A percentile compares a stretch with the other conserved stretches of the same genome.
Conservation (phyloP, 1,284 basidiomycete species). For the Rhizopogon parksii region DNA sequence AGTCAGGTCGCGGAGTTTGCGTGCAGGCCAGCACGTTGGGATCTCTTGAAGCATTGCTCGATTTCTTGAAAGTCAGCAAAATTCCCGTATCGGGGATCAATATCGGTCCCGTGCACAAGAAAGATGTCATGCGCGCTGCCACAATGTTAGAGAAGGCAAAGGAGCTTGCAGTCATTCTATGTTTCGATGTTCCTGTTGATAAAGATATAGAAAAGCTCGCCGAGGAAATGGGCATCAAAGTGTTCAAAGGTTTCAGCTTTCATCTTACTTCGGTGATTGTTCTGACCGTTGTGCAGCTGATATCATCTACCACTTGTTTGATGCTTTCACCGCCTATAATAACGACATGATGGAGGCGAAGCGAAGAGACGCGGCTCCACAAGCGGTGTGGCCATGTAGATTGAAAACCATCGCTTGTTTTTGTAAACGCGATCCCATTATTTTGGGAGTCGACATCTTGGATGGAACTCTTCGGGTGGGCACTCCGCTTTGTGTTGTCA, state of each 20-base stretch:
- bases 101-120: constrained; percentile 97
- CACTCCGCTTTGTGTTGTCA: constrained; percentile 94
- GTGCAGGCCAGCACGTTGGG: constrained; percentile 98
- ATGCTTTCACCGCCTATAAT: constrained; percentile 97
- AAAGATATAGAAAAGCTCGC: constrained; percentile 89
- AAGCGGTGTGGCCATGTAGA: constrained; percentile 95
- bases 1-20: constrained; percentile 91
- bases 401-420: constrained; percentile 91
- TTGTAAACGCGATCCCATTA: constrained; percentile 96
- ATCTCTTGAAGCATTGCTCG: constrained; percentile 93
- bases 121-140: constrained; percentile 87
- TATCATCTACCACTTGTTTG: constrained; percentile 99
- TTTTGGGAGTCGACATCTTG: constrained; percentile 94
- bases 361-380: constrained; percentile 85
- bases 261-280: constrained; percentile 5
- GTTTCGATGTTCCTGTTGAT: constrained; percentile 94
- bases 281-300: constrained; percentile 51
- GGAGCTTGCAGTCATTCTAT: constrained; percentile 92
- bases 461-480: constrained; percentile 92
- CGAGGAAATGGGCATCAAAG: constrained; percentile 87
- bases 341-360: constrained; percentile 91
- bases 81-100: constrained; percentile 98
- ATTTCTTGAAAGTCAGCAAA: constrained; percentile 93
- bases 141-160: constrained; percentile 97
- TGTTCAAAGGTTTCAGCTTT: constrained; percentile 75